Evolutionary conservation across 306 rosid genomes (phyloP).

Genomic region (Vigna hirtella): DNA sequence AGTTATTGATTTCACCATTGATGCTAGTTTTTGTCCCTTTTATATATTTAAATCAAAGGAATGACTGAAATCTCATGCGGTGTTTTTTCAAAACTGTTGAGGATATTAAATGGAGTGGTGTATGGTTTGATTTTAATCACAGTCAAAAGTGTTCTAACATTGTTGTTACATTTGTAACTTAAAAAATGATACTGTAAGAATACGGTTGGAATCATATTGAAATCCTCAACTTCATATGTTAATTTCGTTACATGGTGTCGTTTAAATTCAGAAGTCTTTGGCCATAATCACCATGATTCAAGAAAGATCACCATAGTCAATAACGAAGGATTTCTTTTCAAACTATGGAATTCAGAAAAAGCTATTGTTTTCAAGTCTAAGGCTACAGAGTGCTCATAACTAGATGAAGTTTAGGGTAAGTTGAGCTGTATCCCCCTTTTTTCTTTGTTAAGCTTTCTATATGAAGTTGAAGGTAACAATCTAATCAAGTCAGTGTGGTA

Average conservation of each 20-base stretch:
- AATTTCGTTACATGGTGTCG: slow-evolving; percentile 19
- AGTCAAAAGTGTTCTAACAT: slow-evolving; percentile 35
- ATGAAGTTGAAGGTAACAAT: not conserved
- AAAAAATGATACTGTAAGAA: slow-evolving; percentile 30
- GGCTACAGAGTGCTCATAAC: not conserved
- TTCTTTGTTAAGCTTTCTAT: not conserved
- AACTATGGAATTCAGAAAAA: not conserved
- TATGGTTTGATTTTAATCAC: slow-evolving; percentile 28
- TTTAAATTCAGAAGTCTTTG: slow-evolving; percentile 20
- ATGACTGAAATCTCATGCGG: not conserved
- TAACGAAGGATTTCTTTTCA: slow-evolving; percentile 18
- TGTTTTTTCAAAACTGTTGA: not conserved
- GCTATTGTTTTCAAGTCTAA: not conserved
- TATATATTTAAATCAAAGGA: not conserved
- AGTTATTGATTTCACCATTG: not conserved
- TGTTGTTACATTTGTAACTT: slow-evolving; percentile 31
- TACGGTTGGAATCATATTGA: slow-evolving; percentile 16
- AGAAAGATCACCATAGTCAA: not conserved
- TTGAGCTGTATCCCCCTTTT: not conserved
- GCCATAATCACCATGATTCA: slow-evolving; percentile 5
- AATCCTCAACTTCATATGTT: slow-evolving; percentile 29
- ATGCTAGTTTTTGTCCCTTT: not conserved
- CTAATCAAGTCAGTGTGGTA: not conserved
- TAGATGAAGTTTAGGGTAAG: no score
- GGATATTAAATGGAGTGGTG: slow-evolving; percentile 46